Evolutionary conservation across 441 rosid genomes (phyloP), one percentile per base, ranked within the genome.

Genomic region (Omphalea diandra): DNA sequence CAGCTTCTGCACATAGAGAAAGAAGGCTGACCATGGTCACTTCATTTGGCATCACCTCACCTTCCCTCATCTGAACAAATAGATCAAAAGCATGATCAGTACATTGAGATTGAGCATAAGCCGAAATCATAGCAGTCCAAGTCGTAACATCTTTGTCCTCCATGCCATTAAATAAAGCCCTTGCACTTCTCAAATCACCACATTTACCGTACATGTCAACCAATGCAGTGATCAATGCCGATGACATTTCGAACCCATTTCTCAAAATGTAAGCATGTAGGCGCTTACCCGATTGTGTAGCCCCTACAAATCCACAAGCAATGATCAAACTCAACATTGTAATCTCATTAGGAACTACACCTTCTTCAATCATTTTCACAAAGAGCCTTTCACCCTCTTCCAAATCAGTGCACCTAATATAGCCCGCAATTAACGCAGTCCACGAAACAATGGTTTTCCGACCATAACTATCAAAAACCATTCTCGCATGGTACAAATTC

Each of bases 141-240:
- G 68, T 54, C 52, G 35, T 50, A 67, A 66, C 68, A 69, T 83
- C 83, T 78, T 54, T 81, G 72, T 62, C 63, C 57, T 74, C 72
- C 33, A 68, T 15, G n/a, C 77, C 41, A 69, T 77, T 79, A 66
- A 83, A 77, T 11, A 83, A 41, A 15, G 72, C 76, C 73, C 73
- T 80, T 18, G 87, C 85, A 68, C 68, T 69, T 33, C 58, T 44
- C 27, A 76, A 35, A 20, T 81, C 71, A 7, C 79, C 66, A 36
- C 85, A 78, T 75, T 80, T 85, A 65, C 86, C 84, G 27, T 86
- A 86, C 89, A 82, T 82, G 63, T 83, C 82, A 46, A 83, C 74
- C 70, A 86, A 70, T 70, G 84, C 83, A 62, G 83, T 76, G 27
- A 60, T 50, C 50, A 75, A 59, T 59, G 80, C 75, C 68, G 52